Conservation (phyloP, 257 asterid genomes). For the Capsicum rhomboideum region DNA sequence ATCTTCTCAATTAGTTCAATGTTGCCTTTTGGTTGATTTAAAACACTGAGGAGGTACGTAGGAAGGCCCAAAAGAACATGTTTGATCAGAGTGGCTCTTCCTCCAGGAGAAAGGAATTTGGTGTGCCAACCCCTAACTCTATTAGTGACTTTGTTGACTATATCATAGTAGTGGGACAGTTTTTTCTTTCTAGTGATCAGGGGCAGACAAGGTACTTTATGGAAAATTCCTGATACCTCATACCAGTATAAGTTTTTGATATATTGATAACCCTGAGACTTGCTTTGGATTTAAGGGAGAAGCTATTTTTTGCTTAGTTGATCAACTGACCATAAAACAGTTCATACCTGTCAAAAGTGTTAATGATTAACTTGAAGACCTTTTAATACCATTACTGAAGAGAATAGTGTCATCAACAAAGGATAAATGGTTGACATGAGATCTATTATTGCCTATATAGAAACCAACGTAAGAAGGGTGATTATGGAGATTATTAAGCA, state of each 20-base stretch:
- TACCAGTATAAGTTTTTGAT: no score
- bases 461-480: not conserved
- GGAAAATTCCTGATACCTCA: no score
- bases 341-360: not conserved
- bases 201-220: no score
- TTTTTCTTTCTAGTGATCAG: no score
- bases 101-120: no score
- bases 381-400: not conserved
- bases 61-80: not conserved
- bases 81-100: no score
- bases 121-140: no score
- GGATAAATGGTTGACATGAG: not conserved
- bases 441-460: not conserved
- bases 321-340: not conserved
- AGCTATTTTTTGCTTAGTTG: not conserved
- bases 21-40: not conserved
- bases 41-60: not conserved
- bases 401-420: not conserved
- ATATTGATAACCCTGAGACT: not conserved
- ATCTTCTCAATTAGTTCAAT: not conserved
- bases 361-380: not conserved
- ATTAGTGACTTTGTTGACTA: no score
- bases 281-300: not conserved
- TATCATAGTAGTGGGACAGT: no score
- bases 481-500: not conserved